These are phyloP conservation scores for Monosporozyma unispora DNA, from an alignment of 805 yeast species.

Conservation along the genomic window DNA sequence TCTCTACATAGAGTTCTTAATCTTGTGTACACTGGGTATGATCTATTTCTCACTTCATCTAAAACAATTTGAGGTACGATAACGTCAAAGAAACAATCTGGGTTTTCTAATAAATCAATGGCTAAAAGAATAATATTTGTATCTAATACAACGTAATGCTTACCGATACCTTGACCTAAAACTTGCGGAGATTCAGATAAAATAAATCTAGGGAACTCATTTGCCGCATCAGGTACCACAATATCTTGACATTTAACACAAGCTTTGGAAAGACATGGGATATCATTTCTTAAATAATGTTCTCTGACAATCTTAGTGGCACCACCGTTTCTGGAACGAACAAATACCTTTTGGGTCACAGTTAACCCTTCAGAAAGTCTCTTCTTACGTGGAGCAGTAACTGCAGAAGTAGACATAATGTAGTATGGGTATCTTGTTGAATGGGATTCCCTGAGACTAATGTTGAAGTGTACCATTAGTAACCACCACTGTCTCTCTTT, in stretches of 20 bases:
- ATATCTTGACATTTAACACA: constrained; percentile 55
- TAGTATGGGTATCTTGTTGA: not conserved
- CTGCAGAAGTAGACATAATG: constrained; percentile 6
- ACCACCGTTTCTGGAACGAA: constrained; percentile 79
- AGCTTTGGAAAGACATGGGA: constrained; percentile 74
- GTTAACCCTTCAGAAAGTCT: constrained; percentile 44
- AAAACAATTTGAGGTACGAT: constrained; percentile 91
- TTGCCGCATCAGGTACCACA: constrained; percentile 52
- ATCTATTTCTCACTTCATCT: constrained; percentile 83
- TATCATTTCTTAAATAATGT: constrained; percentile 85
- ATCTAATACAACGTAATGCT: constrained; percentile 80
- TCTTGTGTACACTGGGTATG: constrained; percentile 82
- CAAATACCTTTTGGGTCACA: constrained; percentile 83
- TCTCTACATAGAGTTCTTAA: constrained; percentile 64
- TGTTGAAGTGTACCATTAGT: not conserved
- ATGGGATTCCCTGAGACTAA: not conserved
- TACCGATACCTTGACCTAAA: constrained; percentile 39
- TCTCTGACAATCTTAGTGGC: constrained; percentile 86
- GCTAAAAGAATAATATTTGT: constrained; percentile 83
- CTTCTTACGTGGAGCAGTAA: constrained; percentile 29
- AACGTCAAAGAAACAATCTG: constrained; percentile 73
- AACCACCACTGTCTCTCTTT: not conserved
- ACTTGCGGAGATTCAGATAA: constrained; percentile 52
- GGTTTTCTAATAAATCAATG: constrained; percentile 79
- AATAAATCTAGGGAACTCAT: constrained; percentile 56